phyloP scores from a whole-genome alignment of 768 basidiomycete genomes.

The Kwoniella sp. region DNA sequence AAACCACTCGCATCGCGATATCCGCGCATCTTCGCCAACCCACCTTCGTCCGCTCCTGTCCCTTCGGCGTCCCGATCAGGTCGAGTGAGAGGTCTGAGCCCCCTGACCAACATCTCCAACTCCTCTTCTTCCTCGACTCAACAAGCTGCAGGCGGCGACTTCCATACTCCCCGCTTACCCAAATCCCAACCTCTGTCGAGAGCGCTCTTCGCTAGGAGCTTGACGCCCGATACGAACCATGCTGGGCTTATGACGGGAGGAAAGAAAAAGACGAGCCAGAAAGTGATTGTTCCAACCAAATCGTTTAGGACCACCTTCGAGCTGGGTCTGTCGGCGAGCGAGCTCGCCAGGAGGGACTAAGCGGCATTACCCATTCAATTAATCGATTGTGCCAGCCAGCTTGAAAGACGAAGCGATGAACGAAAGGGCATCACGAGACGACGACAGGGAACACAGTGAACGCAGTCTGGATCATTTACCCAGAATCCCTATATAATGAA shows the following conservation, averaged over 20 bases:
- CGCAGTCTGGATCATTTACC: no score
- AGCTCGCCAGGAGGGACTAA: constrained; percentile 40
- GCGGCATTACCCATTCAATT: no score
- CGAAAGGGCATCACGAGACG: no score
- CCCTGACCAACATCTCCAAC: constrained; percentile 9
- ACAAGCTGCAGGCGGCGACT: not conserved
- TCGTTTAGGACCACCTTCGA: constrained; percentile 47
- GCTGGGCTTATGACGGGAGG: constrained; percentile 26
- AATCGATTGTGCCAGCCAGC: no score
- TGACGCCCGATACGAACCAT: constrained; percentile 27
- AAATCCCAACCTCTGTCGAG: constrained; percentile 46
- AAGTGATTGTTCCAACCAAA: constrained; percentile 48
- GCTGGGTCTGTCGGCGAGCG: constrained; percentile 43
- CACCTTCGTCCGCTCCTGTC: not conserved
- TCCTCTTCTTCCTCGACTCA: not conserved
- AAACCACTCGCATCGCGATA: constrained; percentile 17
- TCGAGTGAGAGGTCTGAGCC: constrained; percentile 14
- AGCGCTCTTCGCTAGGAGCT: constrained; percentile 33
- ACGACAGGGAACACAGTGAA: no score
- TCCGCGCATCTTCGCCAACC: constrained; percentile 16
- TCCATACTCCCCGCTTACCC: constrained; percentile 23
- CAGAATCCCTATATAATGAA: no score
- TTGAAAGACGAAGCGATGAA: no score
- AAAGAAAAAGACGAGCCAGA: constrained; percentile 33
- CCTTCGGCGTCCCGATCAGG: constrained; percentile 2